phyloP scores from a whole-genome alignment of 768 basidiomycete genomes.

The Epithele typhae region DNA sequence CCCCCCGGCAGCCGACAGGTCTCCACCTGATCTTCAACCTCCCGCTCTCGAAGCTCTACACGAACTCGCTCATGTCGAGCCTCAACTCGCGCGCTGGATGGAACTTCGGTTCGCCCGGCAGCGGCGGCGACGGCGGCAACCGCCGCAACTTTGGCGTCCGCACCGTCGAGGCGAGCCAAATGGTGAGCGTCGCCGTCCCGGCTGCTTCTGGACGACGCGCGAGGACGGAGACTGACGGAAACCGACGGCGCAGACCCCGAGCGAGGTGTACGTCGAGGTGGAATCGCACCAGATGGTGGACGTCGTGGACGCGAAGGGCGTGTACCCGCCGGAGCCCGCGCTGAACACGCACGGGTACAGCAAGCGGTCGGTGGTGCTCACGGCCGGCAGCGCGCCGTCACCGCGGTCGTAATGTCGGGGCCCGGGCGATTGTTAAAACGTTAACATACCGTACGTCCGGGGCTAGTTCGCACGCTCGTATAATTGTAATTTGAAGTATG shows the following conservation, averaged over 20 bases:
- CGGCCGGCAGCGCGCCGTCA: not conserved
- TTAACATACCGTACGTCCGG: too few species aligned
- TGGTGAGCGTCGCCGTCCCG: not conserved
- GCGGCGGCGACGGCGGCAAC: not conserved
- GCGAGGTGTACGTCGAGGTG: conserved; percentile 25
- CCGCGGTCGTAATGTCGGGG: too few species aligned
- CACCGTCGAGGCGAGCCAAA: not conserved
- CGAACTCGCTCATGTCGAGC: conserved; percentile 35
- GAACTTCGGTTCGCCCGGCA: conserved; percentile 14
- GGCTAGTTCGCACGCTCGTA: too few species aligned
- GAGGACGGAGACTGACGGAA: not conserved
- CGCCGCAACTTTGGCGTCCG: not conserved
- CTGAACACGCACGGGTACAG: conserved; percentile 6
- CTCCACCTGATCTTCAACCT: conserved; percentile 31
- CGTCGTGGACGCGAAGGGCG: conserved; percentile 9
- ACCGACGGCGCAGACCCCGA: conserved; percentile 5
- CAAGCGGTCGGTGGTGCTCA: conserved; percentile 9
- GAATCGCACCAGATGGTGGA: conserved; percentile 31
- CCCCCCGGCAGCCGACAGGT: conserved; percentile 13
- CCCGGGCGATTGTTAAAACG: too few species aligned
- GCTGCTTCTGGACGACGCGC: too few species aligned
- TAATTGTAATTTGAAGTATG: too few species aligned
- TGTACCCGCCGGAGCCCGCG: not conserved
- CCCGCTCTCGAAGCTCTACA: conserved; percentile 36
- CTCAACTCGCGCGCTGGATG: conserved; percentile 34